Evolutionary conservation across 2,329 filamentous ascomycete species (phyloP).

Genomic region (Pseudogymnoascus sp.): DNA sequence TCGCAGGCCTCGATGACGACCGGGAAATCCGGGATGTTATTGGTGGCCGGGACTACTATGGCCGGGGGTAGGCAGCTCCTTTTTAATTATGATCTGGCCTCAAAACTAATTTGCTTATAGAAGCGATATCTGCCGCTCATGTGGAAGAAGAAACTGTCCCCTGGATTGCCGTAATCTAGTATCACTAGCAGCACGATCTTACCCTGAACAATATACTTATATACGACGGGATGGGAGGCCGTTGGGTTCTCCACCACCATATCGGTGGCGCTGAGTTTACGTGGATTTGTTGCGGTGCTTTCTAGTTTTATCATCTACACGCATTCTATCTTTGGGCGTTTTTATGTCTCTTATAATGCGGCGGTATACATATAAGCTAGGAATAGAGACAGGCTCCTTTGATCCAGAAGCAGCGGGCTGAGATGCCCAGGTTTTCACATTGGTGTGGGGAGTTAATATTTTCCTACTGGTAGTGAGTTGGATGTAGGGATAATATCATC

Average conservation of each 20-base stretch:
- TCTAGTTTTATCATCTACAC: neutral
- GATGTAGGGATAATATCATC: slow-evolving; percentile 1
- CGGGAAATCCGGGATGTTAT: neutral
- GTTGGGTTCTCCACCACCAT: neutral
- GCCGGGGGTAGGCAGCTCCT: neutral
- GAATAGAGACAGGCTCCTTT: slow-evolving; percentile 1
- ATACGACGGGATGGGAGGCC: neutral
- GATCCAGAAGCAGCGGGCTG: neutral
- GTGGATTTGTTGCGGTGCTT: neutral
- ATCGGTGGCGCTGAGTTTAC: neutral
- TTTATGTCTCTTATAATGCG: slow-evolving; percentile 4
- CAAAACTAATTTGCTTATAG: neutral
- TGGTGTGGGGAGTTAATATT: slow-evolving; percentile 1
- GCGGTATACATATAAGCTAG: slow-evolving; percentile 5
- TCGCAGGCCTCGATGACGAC: neutral
- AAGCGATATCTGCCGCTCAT: slow-evolving; percentile 7
- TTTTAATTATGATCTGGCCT: neutral
- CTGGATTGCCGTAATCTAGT: slow-evolving; percentile 3
- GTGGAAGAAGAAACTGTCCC: neutral
- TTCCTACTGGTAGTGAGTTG: neutral
- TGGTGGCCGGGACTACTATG: neutral
- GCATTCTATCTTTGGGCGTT: neutral
- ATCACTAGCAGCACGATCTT: neutral
- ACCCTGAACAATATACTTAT: slow-evolving; percentile 2
- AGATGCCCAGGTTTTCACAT: neutral